phyloP scores from a whole-genome alignment of 31 red algal species.

The Asparagopsis taxiformis region DNA sequence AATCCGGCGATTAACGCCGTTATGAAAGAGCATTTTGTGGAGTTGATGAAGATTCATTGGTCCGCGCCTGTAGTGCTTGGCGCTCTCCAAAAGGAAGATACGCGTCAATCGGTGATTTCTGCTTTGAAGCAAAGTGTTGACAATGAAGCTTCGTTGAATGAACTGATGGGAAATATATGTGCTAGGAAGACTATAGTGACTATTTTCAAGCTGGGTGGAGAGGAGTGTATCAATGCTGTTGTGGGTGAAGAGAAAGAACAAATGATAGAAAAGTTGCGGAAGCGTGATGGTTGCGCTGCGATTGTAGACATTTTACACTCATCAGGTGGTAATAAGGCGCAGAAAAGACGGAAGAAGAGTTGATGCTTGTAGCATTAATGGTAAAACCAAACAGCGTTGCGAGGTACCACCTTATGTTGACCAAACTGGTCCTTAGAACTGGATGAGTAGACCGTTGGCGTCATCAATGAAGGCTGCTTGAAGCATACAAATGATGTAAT shows the following conservation, averaged over 20 bases:
- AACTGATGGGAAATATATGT: slow-evolving; percentile 24
- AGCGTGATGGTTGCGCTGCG: neutral
- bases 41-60: slow-evolving; percentile 43
- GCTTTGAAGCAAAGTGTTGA: slow-evolving; percentile 23
- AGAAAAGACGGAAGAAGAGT: too few species aligned
- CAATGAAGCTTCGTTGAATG: slow-evolving; percentile 18
- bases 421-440: too few species aligned
- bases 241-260: neutral
- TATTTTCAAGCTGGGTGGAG: neutral
- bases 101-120: slow-evolving; percentile 9
- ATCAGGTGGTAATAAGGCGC: too few species aligned
- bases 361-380: too few species aligned
- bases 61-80: slow-evolving; percentile 50
- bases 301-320: neutral
- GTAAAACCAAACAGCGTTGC: too few species aligned
- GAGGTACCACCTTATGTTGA: too few species aligned
- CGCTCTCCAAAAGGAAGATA: slow-evolving; percentile 13
- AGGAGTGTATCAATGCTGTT: neutral
- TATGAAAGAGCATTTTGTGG: slow-evolving; percentile 24
- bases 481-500: too few species aligned
- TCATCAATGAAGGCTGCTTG: too few species aligned
- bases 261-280: neutral
- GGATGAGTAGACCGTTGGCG: too few species aligned
- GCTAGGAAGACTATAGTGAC: slow-evolving; percentile 35
- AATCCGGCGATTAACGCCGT: slow-evolving; percentile 17